phyloP scores from a whole-genome alignment of 2,329 filamentous ascomycete genomes.

The Fusarium sp. region DNA sequence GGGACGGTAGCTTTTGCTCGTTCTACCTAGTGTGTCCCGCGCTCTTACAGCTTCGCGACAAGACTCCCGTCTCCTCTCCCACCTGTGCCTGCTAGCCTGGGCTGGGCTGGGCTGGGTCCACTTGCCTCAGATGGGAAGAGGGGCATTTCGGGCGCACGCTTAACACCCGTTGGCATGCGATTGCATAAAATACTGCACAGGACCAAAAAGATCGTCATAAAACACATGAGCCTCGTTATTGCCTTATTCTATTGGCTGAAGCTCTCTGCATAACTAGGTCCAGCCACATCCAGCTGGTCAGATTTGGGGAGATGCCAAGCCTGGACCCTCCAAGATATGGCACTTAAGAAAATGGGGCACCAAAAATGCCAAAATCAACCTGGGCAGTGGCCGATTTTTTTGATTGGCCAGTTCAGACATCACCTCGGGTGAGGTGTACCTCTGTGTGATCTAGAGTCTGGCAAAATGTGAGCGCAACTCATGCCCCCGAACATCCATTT shows the following conservation, averaged over 20 bases:
- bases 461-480: slow-evolving; percentile 46
- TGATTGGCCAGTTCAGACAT: slow-evolving; percentile 53
- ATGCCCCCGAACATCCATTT: slow-evolving; percentile 47
- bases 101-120: slow-evolving; percentile 18
- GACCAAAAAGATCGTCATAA: slow-evolving; percentile 18
- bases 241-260: slow-evolving; percentile 5
- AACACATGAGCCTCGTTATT: slow-evolving; percentile 9
- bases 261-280: slow-evolving; percentile 31
- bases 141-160: slow-evolving; percentile 41
- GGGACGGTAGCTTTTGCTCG: slow-evolving; percentile 46
- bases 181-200: slow-evolving; percentile 39
- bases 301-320: slow-evolving; percentile 38
- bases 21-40: slow-evolving; percentile 9
- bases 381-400: slow-evolving; percentile 53
- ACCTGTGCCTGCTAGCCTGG: not conserved
- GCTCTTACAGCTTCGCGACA: slow-evolving; percentile 39
- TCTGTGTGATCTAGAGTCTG: slow-evolving; percentile 50
- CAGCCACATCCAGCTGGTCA: slow-evolving; percentile 44
- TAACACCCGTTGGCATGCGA: slow-evolving; percentile 34
- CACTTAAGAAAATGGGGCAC: slow-evolving; percentile 49
- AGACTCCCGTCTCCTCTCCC: not conserved
- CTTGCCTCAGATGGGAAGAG: slow-evolving; percentile 40
- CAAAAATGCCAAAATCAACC: slow-evolving; percentile 51
- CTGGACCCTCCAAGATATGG: slow-evolving; percentile 43
- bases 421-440: slow-evolving; percentile 51